Base-by-base conservation (phyloP, 2,329 filamentous ascomycete species). In the Rutstroemia sp. region DNA sequence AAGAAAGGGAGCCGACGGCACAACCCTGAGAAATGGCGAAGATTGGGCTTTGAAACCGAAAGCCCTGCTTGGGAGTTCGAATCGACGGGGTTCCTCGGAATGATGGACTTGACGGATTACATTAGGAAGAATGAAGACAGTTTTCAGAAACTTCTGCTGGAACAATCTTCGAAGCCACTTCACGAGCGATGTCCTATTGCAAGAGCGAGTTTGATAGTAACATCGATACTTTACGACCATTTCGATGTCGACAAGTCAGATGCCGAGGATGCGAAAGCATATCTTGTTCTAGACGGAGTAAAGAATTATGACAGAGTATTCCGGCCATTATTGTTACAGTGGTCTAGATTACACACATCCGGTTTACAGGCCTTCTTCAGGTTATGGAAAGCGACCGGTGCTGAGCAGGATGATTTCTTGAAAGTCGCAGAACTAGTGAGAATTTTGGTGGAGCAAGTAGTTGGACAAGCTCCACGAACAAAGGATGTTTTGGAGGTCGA, bases 101-200 rank as follows among this genome's bases (percentile, higher is more conserved):
- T 99, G 82, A 97, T 99, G 92, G 94, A 99, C 70, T 73, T 99
- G 66, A 89, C 91, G 2, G 92, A 97, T 71, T 99, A 90, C 69
- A 90, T 96, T 49, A 83, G 88, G 67, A 95, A 91, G 69, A 86
- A 96, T 68, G 90, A 96, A 70, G 92, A 96, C 68, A 83, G 84
- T 10, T 97, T 95, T 64, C 92, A 96, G 69, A 96, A 95, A 73
- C 78, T 95, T 64, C 74, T 99, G 16, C 76, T 96, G 38, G 94
- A 99, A 72, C 94, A 99, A 72, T 87, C 89, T 3, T 83, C 86
- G 6, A 83, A 84, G 66, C 81, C 88, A 1, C 65, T 81, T 21
- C 76, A 83, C 51, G 82, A 90, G 68, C 83, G 92, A 39, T 96
- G 92, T 69, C 94, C 94, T 1, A 79, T 99, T 61, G 91, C 92